phyloP scores from a whole-genome alignment of 202 grass and related monocot genomes.

The Brachypodium distachyon region DNA sequence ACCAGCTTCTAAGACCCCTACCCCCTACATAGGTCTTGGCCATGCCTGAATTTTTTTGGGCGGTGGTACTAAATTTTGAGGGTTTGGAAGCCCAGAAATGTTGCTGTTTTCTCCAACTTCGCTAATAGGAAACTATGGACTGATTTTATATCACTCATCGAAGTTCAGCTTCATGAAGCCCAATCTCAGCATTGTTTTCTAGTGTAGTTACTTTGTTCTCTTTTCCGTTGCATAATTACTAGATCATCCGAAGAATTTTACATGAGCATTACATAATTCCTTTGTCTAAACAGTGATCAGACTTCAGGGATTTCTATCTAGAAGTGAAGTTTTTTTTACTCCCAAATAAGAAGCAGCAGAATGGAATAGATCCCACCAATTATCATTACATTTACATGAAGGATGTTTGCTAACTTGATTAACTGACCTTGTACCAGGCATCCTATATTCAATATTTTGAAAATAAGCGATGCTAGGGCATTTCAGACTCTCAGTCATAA shows the following conservation, averaged over 20 bases:
- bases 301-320: not conserved
- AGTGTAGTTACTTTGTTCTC: not conserved
- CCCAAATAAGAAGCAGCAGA: not conserved
- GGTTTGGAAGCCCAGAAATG: not conserved
- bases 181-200: not conserved
- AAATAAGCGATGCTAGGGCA: not conserved
- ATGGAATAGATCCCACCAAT: not conserved
- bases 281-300: not conserved
- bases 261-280: not conserved
- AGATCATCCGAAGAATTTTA: not conserved
- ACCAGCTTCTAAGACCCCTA: no score
- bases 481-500: not conserved
- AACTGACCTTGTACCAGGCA: not conserved
- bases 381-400: not conserved
- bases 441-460: not conserved
- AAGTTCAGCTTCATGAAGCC: not conserved
- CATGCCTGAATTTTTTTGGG: not conserved
- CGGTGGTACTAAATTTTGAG: not conserved
- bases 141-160: not conserved
- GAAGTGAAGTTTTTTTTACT: not conserved
- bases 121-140: not conserved
- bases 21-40: not conserved
- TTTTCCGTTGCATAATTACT: not conserved
- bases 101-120: not conserved
- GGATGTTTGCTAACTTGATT: no score